Percentiles rank a stretch among this genome's conserved stretches.
These are phyloP conservation scores for Phytophthora fragariaefolia DNA, from an alignment of 352 stramenopile genomes.

Conservation along the genomic window DNA sequence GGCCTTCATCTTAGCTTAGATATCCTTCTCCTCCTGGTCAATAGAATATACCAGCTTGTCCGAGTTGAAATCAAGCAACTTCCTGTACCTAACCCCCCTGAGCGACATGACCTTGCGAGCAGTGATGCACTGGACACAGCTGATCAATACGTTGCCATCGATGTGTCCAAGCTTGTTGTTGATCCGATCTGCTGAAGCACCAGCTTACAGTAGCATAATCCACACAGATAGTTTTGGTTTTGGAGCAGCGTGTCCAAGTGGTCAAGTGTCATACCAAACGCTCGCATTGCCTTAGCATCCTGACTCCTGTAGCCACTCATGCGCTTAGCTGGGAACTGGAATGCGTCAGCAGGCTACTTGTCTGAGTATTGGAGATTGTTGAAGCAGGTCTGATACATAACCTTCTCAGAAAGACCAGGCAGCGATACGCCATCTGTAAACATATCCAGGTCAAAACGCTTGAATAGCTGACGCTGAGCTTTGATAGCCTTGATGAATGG, in stretches of 20 bases:
- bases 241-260: slow-evolving; percentile 26
- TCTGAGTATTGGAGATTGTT: background rate
- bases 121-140: slow-evolving; percentile 33
- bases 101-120: slow-evolving; percentile 38
- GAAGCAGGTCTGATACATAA: background rate
- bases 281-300: too few species aligned
- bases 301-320: background rate
- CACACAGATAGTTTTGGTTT: slow-evolving; percentile 28
- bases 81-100: slow-evolving; percentile 18
- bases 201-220: slow-evolving; percentile 21
- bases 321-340: background rate
- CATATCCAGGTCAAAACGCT: background rate
- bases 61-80: slow-evolving; percentile 29
- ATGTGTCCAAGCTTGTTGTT: too few species aligned
- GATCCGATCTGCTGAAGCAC: slow-evolving; percentile 32
- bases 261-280: slow-evolving; percentile 27
- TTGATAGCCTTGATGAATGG: background rate
- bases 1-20: slow-evolving; percentile 10
- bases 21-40: slow-evolving; percentile 11
- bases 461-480: background rate
- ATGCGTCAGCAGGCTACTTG: background rate
- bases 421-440: background rate
- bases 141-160: slow-evolving; percentile 28
- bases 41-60: slow-evolving; percentile 2
- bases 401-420: background rate